Evolutionary conservation across 2,329 filamentous ascomycete species (phyloP).

Genomic region (Alternaria arbusti): DNA sequence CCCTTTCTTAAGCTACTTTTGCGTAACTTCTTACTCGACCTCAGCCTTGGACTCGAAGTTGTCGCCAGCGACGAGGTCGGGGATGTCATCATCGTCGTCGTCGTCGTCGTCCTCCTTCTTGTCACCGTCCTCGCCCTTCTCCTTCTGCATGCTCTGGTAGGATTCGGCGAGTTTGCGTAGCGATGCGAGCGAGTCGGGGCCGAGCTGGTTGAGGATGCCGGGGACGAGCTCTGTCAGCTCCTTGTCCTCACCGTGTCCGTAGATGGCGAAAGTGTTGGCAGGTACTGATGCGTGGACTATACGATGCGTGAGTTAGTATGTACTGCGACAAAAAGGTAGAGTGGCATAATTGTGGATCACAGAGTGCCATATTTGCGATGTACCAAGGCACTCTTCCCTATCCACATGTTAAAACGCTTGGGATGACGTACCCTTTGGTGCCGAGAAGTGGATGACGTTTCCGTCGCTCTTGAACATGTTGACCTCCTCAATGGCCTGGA

Average conservation of each 20-base stretch:
- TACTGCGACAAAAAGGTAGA: background rate
- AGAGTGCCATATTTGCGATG: background rate
- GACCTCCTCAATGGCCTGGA: conserved; percentile 99
- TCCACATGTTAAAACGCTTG: background rate
- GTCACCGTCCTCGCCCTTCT: conserved; percentile 74
- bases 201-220: conserved; percentile 99
- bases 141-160: conserved; percentile 99
- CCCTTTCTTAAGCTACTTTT: conserved; percentile 16
- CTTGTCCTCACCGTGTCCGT: conserved; percentile 98
- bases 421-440: conserved; percentile 81
- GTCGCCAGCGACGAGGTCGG: conserved; percentile 94
- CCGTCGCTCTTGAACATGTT: conserved; percentile 99
- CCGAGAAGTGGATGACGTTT: conserved; percentile 99
- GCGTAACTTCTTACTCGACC: conserved; percentile 72
- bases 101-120: conserved; percentile 68
- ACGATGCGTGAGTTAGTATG: conserved; percentile 14
- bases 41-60: conserved; percentile 90
- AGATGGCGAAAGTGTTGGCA: conserved; percentile 99
- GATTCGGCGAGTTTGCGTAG: conserved; percentile 98
- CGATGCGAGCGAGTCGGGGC: conserved; percentile 95
- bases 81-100: conserved; percentile 83
- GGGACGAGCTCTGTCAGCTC: conserved; percentile 99
- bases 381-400: background rate
- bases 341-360: background rate
- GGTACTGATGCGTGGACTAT: conserved; percentile 95